A percentile compares a stretch with the other conserved stretches of the same genome.
phyloP scores from a whole-genome alignment of 306 rosid genomes.

The Lithocarpus polystachyus region DNA sequence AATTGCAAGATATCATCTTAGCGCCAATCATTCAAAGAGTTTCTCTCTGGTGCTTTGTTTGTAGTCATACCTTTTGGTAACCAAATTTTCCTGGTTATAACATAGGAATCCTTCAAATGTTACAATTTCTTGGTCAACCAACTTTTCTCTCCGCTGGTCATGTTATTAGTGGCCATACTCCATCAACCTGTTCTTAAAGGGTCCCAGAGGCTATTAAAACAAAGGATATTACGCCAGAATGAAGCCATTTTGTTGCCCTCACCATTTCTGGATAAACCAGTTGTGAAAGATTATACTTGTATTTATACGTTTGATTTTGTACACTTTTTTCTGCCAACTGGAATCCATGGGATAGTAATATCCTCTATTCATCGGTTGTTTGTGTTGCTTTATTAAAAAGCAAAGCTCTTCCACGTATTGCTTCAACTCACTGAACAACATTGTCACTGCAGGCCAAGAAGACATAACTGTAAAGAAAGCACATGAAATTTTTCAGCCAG shows the following conservation, averaged over 20 bases:
- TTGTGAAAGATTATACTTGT: not conserved
- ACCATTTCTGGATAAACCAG: not conserved
- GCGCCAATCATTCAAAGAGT: not conserved
- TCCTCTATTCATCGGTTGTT: not conserved
- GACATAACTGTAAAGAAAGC: conserved; percentile 35
- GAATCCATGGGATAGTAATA: not conserved
- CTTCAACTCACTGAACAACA: conserved; percentile 10
- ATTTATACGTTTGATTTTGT: not conserved
- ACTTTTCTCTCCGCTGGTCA: not conserved
- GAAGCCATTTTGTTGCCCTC: not conserved
- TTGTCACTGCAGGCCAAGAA: conserved; percentile 69
- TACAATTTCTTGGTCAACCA: not conserved
- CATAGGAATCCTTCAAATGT: not conserved
- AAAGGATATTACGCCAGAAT: not conserved
- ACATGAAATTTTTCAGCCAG: conserved; percentile 12
- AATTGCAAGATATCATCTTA: not conserved
- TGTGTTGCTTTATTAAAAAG: not conserved
- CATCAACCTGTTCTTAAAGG: not conserved
- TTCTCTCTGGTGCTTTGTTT: not conserved
- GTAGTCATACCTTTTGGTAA: not conserved
- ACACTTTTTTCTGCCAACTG: not conserved
- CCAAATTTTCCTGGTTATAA: not conserved
- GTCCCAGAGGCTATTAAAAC: not conserved
- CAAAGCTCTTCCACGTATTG: not conserved
- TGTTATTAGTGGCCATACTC: not conserved